Evolutionary conservation across 441 rosid species (phyloP).

Genomic region (Heliophila coronopifolia): DNA sequence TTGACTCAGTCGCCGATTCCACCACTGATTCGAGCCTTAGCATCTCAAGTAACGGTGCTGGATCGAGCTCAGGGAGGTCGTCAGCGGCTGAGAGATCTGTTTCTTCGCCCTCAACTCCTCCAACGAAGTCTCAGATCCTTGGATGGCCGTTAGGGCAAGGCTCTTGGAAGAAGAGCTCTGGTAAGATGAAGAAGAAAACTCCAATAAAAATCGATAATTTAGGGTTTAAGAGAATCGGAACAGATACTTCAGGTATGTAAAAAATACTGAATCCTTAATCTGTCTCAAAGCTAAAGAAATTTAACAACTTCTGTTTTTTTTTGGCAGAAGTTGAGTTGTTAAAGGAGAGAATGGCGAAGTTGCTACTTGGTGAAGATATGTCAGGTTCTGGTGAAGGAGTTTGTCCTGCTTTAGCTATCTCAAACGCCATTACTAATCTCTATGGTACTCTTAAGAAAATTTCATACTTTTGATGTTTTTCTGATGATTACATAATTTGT

Average conservation of each 20-base stretch:
- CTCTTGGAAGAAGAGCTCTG: conserved; percentile 37
- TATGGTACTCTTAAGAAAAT: too few species aligned
- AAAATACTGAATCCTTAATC: not conserved
- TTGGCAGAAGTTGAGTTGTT: conserved; percentile 74
- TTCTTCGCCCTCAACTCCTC: conserved; percentile 28
- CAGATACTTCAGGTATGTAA: conserved; percentile 54
- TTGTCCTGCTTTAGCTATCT: conserved; percentile 80
- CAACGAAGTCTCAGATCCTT: conserved; percentile 39
- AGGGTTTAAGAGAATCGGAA: conserved; percentile 35
- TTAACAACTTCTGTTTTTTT: not conserved
- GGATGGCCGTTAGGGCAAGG: conserved; percentile 89
- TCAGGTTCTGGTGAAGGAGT: conserved; percentile 97
- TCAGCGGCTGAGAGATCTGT: conserved; percentile 22
- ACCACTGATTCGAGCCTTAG: conserved; percentile 41
- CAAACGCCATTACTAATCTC: conserved; percentile 93
- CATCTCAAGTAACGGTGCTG: conserved; percentile 29
- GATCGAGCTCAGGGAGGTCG: conserved; percentile 32
- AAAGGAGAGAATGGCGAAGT: conserved; percentile 90
- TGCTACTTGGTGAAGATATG: conserved; percentile 97
- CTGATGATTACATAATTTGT: too few species aligned
- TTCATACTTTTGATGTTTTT: too few species aligned
- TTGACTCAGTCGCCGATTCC: conserved; percentile 43
- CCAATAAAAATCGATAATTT: conserved; percentile 27
- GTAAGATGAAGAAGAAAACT: conserved; percentile 32
- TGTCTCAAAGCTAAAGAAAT: not conserved